Evolutionary conservation across 108 stramenopile species (phyloP).

Genomic region (Stephanodiscus minutulus): DNA sequence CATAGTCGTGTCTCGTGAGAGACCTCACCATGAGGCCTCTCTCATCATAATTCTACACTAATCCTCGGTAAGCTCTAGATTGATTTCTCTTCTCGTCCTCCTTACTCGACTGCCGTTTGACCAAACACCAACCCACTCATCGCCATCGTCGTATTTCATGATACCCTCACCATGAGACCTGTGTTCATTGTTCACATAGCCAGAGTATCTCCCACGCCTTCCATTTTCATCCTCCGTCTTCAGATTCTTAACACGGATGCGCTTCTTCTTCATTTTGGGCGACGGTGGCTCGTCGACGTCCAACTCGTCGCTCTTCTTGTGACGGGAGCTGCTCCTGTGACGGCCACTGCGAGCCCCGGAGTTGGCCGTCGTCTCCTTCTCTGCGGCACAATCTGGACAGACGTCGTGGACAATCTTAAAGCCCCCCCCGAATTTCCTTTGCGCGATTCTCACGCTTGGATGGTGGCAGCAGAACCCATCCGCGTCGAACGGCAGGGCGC

Average conservation of each 20-base stretch:
- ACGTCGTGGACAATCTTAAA: conserved; percentile 43
- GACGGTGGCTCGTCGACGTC: conserved; percentile 13
- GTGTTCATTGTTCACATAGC: conserved; percentile 42
- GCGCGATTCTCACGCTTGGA: conserved; percentile 41
- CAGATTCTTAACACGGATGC: conserved; percentile 38
- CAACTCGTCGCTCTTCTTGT: conserved; percentile 1
- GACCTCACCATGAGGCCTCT: too few relatives aligned
- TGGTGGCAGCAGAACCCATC: conserved; percentile 48
- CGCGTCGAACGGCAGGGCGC: conserved; percentile 40
- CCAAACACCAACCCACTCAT: conserved; percentile 41
- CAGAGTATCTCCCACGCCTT: conserved; percentile 36
- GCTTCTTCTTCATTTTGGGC: conserved; percentile 19
- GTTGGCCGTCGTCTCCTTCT: too few relatives aligned
- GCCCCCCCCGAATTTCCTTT: conserved; percentile 41
- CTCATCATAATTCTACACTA: too few relatives aligned
- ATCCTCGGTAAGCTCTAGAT: background rate
- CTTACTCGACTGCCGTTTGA: conserved; percentile 31
- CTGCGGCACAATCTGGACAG: conserved; percentile 35
- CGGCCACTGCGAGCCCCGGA: too few relatives aligned
- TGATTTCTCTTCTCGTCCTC: background rate
- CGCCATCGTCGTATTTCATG: conserved; percentile 46
- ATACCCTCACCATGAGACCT: conserved; percentile 34
- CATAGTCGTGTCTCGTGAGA: too few relatives aligned
- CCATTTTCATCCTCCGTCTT: conserved; percentile 48
- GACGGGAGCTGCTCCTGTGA: background rate